These are phyloP conservation scores for Backusella macrospora DNA, from an alignment of 192 early-diverging fungal genomes.

Conservation along the genomic window DNA sequence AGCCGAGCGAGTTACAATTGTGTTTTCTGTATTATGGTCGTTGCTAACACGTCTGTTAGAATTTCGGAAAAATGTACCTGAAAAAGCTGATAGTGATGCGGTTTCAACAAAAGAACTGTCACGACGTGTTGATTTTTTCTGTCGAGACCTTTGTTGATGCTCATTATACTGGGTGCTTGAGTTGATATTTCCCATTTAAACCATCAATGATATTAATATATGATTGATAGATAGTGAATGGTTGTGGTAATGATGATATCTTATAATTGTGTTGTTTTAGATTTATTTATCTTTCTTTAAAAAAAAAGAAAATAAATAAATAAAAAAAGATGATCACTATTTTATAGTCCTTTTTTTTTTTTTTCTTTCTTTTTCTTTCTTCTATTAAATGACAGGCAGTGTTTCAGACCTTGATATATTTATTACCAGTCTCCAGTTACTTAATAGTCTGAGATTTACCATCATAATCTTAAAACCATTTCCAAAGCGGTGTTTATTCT, in stretches of 20 bases:
- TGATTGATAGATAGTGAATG: background rate
- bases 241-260: background rate
- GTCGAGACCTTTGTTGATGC: background rate
- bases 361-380: background rate
- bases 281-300: background rate
- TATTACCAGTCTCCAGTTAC: background rate
- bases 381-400: background rate
- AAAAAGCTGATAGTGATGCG: background rate
- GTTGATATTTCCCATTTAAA: slow-evolving; percentile 10
- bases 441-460: background rate
- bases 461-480: background rate
- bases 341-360: slow-evolving; percentile 7
- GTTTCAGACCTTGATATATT: slow-evolving; percentile 15
- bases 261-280: background rate
- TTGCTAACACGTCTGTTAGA: background rate
- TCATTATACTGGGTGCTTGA: background rate
- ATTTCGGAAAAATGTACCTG: background rate
- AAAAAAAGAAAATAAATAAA: background rate
- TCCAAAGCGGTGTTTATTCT: slow-evolving; percentile 5
- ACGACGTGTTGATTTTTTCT: background rate
- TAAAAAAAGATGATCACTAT: background rate
- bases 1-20: background rate
- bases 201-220: background rate
- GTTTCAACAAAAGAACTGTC: background rate
- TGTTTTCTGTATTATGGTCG: background rate